These are phyloP conservation scores for Cyberlindnera maritima DNA, from an alignment of 805 yeast species.

Conservation along the genomic window DNA sequence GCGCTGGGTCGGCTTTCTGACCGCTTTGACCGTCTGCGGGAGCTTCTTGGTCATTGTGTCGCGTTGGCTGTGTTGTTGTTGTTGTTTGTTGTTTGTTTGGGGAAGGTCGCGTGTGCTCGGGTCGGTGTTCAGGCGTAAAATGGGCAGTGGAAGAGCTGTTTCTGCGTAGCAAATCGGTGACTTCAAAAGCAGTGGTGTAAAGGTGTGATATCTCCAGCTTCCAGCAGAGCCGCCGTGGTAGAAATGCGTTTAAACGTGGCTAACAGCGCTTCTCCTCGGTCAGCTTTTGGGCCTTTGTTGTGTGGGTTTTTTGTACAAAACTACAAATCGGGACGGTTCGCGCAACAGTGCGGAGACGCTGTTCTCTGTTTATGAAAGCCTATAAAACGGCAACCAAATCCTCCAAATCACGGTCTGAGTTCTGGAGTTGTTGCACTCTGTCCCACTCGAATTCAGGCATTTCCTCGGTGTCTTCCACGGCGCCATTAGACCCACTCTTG, in stretches of 20 bases:
- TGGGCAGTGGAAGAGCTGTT: no score
- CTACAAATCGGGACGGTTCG: neutral
- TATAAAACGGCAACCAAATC: conserved; percentile 8
- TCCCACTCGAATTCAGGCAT: conserved; percentile 6
- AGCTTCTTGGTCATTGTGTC: conserved; percentile 60
- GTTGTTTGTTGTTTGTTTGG: no score
- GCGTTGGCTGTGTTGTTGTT: no score
- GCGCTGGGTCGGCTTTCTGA: conserved; percentile 58
- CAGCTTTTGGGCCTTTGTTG: no score
- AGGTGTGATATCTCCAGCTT: no score
- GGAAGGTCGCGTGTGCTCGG: no score
- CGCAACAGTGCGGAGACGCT: neutral
- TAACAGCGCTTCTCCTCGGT: no score
- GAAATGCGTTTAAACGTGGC: no score
- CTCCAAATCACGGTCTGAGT: conserved; percentile 6
- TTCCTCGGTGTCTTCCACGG: neutral
- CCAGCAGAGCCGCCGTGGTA: no score
- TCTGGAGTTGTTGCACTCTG: conserved; percentile 12
- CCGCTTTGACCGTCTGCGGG: conserved; percentile 48
- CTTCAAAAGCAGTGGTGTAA: no score
- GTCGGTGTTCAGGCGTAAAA: no score
- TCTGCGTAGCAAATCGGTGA: no score
- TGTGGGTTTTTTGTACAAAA: neutral
- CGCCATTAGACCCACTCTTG: neutral
- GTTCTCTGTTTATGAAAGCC: neutral